Evolutionary conservation across 805 yeast genomes (phyloP), one percentile per base, ranked within the genome.

Genomic region (Yarrowia osloensis): DNA sequence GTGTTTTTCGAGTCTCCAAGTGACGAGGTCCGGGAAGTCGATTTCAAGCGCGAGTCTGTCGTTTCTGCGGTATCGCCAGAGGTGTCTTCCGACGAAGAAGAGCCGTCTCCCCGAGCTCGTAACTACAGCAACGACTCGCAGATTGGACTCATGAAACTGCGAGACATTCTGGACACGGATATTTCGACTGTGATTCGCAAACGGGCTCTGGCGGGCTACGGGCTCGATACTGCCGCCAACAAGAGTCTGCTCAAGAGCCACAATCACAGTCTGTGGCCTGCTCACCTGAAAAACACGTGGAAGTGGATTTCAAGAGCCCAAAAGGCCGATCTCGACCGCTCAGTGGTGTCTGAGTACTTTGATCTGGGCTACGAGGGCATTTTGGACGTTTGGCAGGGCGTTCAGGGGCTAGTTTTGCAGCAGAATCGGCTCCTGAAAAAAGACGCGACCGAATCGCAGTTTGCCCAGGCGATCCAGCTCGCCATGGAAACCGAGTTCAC

Each of bases 291-390:
- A 69, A 88, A 90, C 71, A 88, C 96, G 0, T 94, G 98, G 98
- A 87, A 88, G 73, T 94, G 98, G 98, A 78, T 94, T 35, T 84
- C 86, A 1, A 84, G 90, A 62, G 91, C 96, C 0, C 83, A 85
- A 66, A 85, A 84, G 47, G 82, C 90, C 1, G 86, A 86, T 4
- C 82, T 82, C 21, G 84, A 86, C 61, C 88, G 90, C 0, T 79
- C 88, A 1, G 88, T 90, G 89, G 79, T 85, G 2, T 82, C 88
- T 5, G 86, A 86, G 26, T 87, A 85, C 19, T 78, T 91, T 42
- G 97, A 94, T 74, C 81, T 94, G 35, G 93, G 96, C 1, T 92
- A 85, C 74, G 88, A 89, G 70, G 99, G 99, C 7, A 96, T 94
- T 2, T 77, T 86, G 29, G 96, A 97, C 11, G 86, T 94, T 39